Percentiles rank a stretch among this genome's conserved stretches.
Conservation (phyloP, 345 rosid species). For the Linum trigynum region DNA sequence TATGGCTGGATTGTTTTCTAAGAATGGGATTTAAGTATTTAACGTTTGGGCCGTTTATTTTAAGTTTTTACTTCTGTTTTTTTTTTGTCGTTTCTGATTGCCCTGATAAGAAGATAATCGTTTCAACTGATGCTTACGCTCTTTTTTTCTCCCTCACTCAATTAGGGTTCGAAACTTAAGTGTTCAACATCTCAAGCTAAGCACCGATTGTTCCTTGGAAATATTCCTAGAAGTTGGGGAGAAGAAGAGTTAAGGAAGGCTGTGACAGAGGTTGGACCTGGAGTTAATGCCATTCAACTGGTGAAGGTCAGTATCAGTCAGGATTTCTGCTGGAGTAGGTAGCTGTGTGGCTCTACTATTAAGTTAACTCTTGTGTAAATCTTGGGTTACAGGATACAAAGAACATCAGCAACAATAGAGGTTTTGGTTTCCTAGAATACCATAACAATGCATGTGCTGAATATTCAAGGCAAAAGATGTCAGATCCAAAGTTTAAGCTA, state of each 20-base stretch:
- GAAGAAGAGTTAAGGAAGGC: conserved; percentile 61
- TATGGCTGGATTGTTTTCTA: background rate
- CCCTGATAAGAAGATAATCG: background rate
- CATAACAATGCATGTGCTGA: conserved; percentile 90
- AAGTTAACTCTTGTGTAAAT: conserved; percentile 11
- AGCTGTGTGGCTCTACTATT: background rate
- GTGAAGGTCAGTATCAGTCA: conserved; percentile 52
- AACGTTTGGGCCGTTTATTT: background rate
- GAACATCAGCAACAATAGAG: conserved; percentile 60
- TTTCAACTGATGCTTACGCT: conserved; percentile 7
- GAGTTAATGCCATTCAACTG: conserved; percentile 58
- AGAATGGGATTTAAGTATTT: background rate
- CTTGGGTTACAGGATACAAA: conserved; percentile 51
- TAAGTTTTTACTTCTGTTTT: background rate
- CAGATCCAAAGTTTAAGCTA: conserved; percentile 64
- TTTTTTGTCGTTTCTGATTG: background rate
- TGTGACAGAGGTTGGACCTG: conserved; percentile 66
- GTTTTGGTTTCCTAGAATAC: conserved; percentile 83
- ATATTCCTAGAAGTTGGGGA: conserved; percentile 70
- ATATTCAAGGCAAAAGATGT: conserved; percentile 82
- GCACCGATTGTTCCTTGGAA: conserved; percentile 74
- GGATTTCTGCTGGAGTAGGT: background rate
- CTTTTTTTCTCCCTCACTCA: conserved; percentile 14
- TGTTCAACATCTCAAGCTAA: conserved; percentile 84
- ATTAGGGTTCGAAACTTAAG: conserved; percentile 64